Conservation (phyloP, 2,329 filamentous ascomycete species). For the Xylaria sp. region DNA sequence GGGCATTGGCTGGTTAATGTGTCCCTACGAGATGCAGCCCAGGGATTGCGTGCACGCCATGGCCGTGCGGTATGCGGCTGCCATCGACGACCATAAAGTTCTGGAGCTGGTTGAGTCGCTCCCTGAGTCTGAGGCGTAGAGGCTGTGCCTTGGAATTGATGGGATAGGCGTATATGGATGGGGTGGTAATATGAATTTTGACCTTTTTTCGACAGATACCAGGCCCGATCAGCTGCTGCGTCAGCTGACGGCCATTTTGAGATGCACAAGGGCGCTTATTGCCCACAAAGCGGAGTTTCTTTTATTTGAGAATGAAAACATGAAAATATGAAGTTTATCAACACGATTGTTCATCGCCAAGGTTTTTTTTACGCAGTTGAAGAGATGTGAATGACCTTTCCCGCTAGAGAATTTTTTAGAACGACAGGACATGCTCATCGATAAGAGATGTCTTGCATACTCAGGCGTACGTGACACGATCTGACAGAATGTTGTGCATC, state of each 20-base stretch:
- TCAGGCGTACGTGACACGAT: not conserved
- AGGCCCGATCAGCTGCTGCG: constrained; percentile 13
- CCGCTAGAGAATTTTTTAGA: not conserved
- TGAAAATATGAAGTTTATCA: not conserved
- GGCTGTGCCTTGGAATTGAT: not conserved
- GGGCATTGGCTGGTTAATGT: constrained; percentile 51
- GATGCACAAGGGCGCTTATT: constrained; percentile 16
- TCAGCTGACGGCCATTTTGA: constrained; percentile 21
- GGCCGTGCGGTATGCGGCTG: constrained; percentile 48
- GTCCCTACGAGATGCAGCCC: constrained; percentile 51
- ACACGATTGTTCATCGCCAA: not conserved
- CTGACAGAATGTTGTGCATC: constrained; percentile 23
- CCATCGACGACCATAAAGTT: constrained; percentile 50
- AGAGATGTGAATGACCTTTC: not conserved
- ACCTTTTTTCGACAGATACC: constrained; percentile 14
- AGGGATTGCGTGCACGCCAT: constrained; percentile 49
- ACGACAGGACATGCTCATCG: not conserved
- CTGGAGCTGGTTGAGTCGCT: constrained; percentile 48
- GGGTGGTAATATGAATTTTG: constrained; percentile 4
- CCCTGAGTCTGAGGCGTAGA: constrained; percentile 29
- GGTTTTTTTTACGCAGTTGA: not conserved
- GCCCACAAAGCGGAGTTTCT: not conserved
- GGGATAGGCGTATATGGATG: constrained; percentile 16
- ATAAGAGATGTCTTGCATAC: constrained; percentile 4
- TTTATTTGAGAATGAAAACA: not conserved